phyloP scores from a whole-genome alignment of 2,329 filamentous ascomycete species.

The Clarireedia monteithiana region DNA sequence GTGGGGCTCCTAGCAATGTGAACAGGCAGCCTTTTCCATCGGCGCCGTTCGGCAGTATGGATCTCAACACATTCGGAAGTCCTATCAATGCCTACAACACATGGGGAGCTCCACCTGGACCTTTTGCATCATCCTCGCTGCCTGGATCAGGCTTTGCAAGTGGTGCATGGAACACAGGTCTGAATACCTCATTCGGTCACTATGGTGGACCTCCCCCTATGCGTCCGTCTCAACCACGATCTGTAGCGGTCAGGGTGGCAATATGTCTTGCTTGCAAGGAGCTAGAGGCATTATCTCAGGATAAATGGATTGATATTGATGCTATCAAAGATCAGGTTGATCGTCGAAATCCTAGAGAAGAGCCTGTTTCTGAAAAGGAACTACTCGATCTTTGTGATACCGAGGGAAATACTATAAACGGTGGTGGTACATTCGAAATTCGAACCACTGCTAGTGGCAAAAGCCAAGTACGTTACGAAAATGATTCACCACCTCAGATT shows the following conservation, averaged over 20 bases:
- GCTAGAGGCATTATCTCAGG: constrained; percentile 39
- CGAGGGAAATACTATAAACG: constrained; percentile 77
- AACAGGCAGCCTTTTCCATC: constrained; percentile 25
- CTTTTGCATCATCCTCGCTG: constrained; percentile 27
- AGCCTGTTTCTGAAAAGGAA: constrained; percentile 50
- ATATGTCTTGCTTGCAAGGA: constrained; percentile 73
- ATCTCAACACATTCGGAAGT: constrained; percentile 22
- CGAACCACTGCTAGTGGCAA: constrained; percentile 22
- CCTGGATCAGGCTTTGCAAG: constrained; percentile 26
- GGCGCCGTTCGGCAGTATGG: constrained; percentile 25
- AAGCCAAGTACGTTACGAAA: constrained; percentile 45
- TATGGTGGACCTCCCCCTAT: constrained; percentile 28
- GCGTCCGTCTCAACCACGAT: constrained; percentile 51
- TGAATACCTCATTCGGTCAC: constrained; percentile 41
- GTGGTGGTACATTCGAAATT: constrained; percentile 77
- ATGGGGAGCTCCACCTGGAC: constrained; percentile 30
- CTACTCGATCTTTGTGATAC: constrained; percentile 79
- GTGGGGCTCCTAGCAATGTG: constrained; percentile 23
- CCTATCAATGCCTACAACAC: constrained; percentile 25
- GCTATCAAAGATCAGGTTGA: constrained; percentile 58
- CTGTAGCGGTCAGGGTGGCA: constrained; percentile 62
- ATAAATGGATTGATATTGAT: constrained; percentile 64
- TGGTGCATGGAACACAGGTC: constrained; percentile 23
- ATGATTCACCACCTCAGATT: constrained; percentile 36
- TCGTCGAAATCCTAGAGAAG: constrained; percentile 39